Percentiles rank a stretch among this genome's conserved stretches.
Evolutionary conservation across 805 yeast genomes (phyloP).

Genomic region (Candida tibetensis): DNA sequence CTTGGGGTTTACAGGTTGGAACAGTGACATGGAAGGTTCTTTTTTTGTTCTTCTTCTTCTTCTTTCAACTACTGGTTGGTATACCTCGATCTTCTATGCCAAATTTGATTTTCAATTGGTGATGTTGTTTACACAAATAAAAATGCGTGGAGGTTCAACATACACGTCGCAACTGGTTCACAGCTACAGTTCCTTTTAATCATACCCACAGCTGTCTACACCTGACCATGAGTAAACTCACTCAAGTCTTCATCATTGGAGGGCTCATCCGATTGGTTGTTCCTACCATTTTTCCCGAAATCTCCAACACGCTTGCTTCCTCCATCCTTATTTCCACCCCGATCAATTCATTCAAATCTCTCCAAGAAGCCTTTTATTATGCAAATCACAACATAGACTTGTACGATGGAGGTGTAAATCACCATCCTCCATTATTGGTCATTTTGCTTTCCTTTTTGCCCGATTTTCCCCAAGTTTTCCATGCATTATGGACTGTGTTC

Average conservation of each 20-base stretch:
- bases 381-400: constrained; percentile 55
- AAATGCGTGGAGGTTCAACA: too few relatives aligned
- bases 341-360: constrained; percentile 58
- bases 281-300: constrained; percentile 33
- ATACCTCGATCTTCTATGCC: too few relatives aligned
- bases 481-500: constrained; percentile 50
- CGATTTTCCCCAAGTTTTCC: constrained; percentile 20
- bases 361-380: constrained; percentile 31
- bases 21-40: constrained; percentile 22
- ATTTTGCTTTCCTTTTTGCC: constrained; percentile 43
- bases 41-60: too few relatives aligned
- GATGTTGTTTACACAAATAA: too few relatives aligned
- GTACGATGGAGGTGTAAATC: constrained; percentile 82
- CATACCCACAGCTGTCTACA: too few relatives aligned
- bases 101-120: too few relatives aligned
- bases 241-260: constrained; percentile 25
- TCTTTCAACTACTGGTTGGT: too few relatives aligned
- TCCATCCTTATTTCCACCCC: constrained; percentile 71
- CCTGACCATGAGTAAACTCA: constrained; percentile 25
- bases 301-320: constrained; percentile 26
- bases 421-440: constrained; percentile 78
- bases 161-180: too few relatives aligned
- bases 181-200: too few relatives aligned
- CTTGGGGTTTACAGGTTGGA: constrained; percentile 79
- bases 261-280: constrained; percentile 31